phyloP scores from a whole-genome alignment of 2,329 filamentous ascomycete genomes.

The Scortechinia acanthostroma region DNA sequence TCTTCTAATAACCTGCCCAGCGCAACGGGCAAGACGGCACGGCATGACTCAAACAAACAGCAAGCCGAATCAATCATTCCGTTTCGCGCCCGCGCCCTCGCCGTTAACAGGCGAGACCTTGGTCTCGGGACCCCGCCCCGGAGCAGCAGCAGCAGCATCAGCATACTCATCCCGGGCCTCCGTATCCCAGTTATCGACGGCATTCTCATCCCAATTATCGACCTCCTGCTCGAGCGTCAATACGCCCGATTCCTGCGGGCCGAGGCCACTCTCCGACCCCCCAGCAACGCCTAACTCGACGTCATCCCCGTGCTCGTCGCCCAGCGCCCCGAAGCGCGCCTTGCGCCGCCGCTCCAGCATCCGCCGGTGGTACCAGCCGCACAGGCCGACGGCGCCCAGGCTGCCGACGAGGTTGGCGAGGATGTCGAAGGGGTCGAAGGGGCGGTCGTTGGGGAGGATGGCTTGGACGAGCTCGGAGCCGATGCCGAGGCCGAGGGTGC shows the following conservation, averaged over 20 bases:
- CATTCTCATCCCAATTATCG: conserved; percentile 91
- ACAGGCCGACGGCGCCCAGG: conserved; percentile 62
- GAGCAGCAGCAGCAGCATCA: not conserved
- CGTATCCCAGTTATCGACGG: conserved; percentile 35
- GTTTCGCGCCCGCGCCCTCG: not conserved
- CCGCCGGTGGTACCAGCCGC: conserved; percentile 86
- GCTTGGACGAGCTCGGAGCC: conserved; percentile 73
- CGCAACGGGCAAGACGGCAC: no score
- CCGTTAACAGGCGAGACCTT: not conserved
- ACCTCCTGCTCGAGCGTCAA: conserved; percentile 68
- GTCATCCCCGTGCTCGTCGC: conserved; percentile 45
- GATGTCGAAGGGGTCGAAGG: conserved; percentile 76
- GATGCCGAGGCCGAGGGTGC: conserved; percentile 65
- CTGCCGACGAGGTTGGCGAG: conserved; percentile 81
- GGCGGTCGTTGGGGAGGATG: conserved; percentile 66
- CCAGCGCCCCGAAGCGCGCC: conserved; percentile 55
- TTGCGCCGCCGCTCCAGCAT: conserved; percentile 84
- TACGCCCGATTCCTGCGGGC: not conserved
- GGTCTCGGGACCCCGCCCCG: not conserved
- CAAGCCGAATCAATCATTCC: not conserved
- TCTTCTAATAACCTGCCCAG: no score
- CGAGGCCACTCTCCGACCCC: conserved; percentile 15
- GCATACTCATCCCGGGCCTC: not conserved
- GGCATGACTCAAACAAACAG: no score
- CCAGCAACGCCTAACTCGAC: conserved; percentile 61